Evolutionary conservation across 2,329 filamentous ascomycete species (phyloP).

Genomic region (Aspergillaceae sp.): DNA sequence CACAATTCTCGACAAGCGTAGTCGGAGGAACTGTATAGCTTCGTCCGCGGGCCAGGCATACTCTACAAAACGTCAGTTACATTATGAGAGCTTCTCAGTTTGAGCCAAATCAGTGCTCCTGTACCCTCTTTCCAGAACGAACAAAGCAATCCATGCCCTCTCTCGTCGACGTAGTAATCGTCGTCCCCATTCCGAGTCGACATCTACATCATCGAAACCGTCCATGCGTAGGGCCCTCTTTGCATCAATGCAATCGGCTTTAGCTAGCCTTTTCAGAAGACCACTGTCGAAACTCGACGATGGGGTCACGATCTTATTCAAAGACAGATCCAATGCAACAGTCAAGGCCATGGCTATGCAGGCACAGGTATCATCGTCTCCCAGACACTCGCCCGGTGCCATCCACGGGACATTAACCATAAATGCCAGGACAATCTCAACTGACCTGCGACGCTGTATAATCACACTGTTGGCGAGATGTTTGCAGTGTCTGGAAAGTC

Average conservation of each 20-base stretch:
- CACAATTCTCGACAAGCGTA: slow-evolving; percentile 57
- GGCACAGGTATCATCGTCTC: slow-evolving; percentile 62
- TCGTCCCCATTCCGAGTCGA: slow-evolving; percentile 51
- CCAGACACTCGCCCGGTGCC: slow-evolving; percentile 36
- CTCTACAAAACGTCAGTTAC: slow-evolving; percentile 28
- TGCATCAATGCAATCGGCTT: slow-evolving; percentile 61
- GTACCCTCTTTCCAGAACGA: slow-evolving; percentile 61
- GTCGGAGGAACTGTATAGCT: slow-evolving; percentile 61
- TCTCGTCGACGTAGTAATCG: slow-evolving; percentile 57
- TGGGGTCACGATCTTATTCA: slow-evolving; percentile 61
- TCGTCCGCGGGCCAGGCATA: slow-evolving; percentile 61
- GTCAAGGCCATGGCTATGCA: slow-evolving; percentile 63
- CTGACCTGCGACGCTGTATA: slow-evolving; percentile 54
- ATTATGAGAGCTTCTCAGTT: not conserved
- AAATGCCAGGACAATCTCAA: slow-evolving; percentile 66
- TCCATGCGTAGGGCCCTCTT: slow-evolving; percentile 58
- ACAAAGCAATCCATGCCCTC: slow-evolving; percentile 61
- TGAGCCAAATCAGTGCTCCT: not conserved
- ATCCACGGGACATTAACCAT: slow-evolving; percentile 73
- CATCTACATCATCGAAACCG: slow-evolving; percentile 57
- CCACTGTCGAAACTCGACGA: slow-evolving; percentile 41
- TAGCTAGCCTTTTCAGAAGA: slow-evolving; percentile 44
- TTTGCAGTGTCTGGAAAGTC: slow-evolving; percentile 57
- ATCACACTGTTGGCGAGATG: slow-evolving; percentile 56
- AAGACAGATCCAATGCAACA: slow-evolving; percentile 58